Evolutionary conservation across 805 yeast species (phyloP), one percentile per base, ranked within the genome.

Genomic region (Metschnikowia gelsemii): DNA sequence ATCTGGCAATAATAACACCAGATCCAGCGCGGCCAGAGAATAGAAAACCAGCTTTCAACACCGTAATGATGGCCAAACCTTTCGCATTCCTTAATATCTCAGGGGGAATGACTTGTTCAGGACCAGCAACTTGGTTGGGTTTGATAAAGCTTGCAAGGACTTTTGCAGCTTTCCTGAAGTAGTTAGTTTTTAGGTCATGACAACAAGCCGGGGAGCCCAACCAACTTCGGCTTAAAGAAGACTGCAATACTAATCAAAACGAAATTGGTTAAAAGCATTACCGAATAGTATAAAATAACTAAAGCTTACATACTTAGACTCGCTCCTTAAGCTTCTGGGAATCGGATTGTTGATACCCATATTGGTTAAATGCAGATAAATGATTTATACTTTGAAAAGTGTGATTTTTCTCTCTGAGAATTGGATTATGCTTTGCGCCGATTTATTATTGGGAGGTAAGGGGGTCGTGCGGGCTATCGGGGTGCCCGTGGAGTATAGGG

Each of bases 11-110:
- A 47, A 91, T 85, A 25, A 91, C 87, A 50, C 99, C 99, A 1
- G 96, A 87, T 19, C 99, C 99, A 0, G 97, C 98, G 61, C 99
- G 78, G 21, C 98, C 99, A 2, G 96, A 87, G 62, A 91, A 91
- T 42, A 91, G 70, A 62, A 91, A 91, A 2, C 99, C 99, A 3
- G 98, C 99, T 62, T 93, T 91, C 43, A 91, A 71, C n/a, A 93
- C 97, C 0, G 98, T 91, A 50, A 91, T 76, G 27, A 91, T 68
- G 4, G 96, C 97, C 38, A 91, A 73, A 22, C 99, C 99, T 60
- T 88, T 87, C 29, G 99, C 98, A 57, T 86, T 83, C 49, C 84
- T 80, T 46, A 91, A 73, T 2, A 91, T 80, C 21, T 81, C 81
- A 19, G 96, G 95, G 2, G 99, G 99, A 47, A 91, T 91, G 40